phyloP scores from a whole-genome alignment of 495 filamentous ascomycete genomes.

The Penicillium waksmanii region DNA sequence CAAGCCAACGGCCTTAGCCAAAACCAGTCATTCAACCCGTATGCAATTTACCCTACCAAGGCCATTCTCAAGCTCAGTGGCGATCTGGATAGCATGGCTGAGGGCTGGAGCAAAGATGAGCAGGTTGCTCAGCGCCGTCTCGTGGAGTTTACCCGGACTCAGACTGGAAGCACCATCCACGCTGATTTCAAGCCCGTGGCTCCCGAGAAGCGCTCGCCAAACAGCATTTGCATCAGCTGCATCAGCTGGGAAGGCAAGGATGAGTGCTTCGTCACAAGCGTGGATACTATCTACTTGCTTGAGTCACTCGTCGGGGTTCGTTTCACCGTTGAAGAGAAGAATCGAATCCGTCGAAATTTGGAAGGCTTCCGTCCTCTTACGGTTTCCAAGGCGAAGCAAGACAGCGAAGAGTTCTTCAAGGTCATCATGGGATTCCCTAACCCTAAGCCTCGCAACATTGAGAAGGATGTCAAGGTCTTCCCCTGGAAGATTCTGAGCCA shows the following conservation, averaged over 20 bases:
- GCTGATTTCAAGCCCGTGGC: constrained; percentile 72
- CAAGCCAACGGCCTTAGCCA: constrained; percentile 52
- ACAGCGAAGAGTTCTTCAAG: constrained; percentile 97
- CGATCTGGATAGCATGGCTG: constrained; percentile 77
- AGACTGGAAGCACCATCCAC: constrained; percentile 73
- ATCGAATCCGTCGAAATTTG: constrained; percentile 91
- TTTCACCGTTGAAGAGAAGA: constrained; percentile 97
- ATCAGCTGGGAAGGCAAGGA: constrained; percentile 90
- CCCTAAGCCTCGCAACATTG: constrained; percentile 95
- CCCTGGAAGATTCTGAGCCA: constrained; percentile 82
- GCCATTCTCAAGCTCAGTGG: constrained; percentile 83
- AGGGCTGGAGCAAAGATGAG: constrained; percentile 81
- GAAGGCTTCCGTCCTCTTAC: constrained; percentile 90
- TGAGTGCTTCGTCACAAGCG: constrained; percentile 91
- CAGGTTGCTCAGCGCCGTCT: constrained; percentile 74
- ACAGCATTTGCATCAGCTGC: constrained; percentile 86
- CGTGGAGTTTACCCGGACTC: constrained; percentile 81
- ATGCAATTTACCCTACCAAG: constrained; percentile 83
- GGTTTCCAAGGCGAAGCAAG: constrained; percentile 86
- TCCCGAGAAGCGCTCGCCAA: constrained; percentile 66
- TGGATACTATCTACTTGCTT: constrained; percentile 91
- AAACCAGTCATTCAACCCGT: constrained; percentile 70
- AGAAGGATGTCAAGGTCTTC: constrained; percentile 99
- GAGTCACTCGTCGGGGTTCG: constrained; percentile 82
- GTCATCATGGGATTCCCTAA: constrained; percentile 96